Base-by-base conservation (phyloP, 2,329 filamentous ascomycete species). In the Aspergillus sp. region DNA sequence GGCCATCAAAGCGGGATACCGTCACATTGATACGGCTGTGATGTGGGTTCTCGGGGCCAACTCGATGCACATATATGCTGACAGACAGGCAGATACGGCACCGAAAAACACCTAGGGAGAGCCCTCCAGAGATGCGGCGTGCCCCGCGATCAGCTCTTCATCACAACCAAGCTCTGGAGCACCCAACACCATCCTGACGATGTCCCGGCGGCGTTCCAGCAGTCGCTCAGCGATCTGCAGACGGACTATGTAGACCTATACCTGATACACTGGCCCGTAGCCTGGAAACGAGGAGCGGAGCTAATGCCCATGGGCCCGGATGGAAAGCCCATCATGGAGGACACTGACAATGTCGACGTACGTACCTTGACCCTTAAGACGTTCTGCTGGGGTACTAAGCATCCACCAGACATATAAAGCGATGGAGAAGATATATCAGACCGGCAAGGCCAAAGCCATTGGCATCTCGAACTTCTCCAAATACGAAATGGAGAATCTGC, bases 171-270 rank as follows among this genome's bases (percentile, higher is more conserved):
- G 54, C 60, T 81, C 22, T 80, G 75, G 75, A 79, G 78, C 59
- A 77, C 75, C 54, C 68, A 60, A 46, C 74, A 79, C 49, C 66
- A 71, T 41, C 71, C 69, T 1, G 68, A 78, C 46, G 74, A 78
- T 46, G 80, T 82, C 11, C 63, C 72, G 37, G 61, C 69, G 42
- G 78, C 77, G 40, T 69, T 77, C 29, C 66, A 71, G 41, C 67
- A 72, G 25, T 77, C 77, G 26, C 63, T 82, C 32, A 69, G 76
- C 51, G 69, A 76, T 48, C 68, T 82, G 47, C 71, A 68, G 8
- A 61, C 78, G 24, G 77, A 78, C 37, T 82, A 83, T 51, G 64
- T 84, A 36, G 79, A 84, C 51, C 64, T 84, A 8, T 82, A 73
- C 54, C 66, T 83, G 36, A 81, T 86, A 51, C 78, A 82, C 58